Conservation (phyloP, 208 protist genomes). For the Trypanosoma theileri region DNA sequence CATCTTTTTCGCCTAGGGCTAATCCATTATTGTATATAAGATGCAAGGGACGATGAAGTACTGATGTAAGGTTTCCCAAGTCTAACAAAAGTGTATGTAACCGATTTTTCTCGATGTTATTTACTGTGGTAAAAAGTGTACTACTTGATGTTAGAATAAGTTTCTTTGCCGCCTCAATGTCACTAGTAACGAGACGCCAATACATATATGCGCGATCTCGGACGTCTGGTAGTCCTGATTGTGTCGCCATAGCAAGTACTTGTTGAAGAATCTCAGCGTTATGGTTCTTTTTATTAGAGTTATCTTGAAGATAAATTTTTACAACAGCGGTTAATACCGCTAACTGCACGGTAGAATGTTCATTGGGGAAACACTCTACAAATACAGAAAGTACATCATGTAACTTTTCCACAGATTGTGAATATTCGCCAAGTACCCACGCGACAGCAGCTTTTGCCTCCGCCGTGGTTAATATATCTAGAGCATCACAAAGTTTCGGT, state of each 20-base stretch:
- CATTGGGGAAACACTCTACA: constrained; percentile 94
- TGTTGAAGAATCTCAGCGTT: constrained; percentile 64
- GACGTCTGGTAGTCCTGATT: constrained; percentile 95
- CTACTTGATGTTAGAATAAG: constrained; percentile 69
- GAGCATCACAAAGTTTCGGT: constrained; percentile 92
- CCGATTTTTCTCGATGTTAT: constrained; percentile 6
- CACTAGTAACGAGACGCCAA: constrained; percentile 95
- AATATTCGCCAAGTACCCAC: constrained; percentile 98
- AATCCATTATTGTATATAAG: constrained; percentile 29
- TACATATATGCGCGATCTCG: constrained; percentile 98
- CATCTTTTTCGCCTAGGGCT: constrained; percentile 20
- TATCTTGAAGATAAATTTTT: constrained; percentile 95
- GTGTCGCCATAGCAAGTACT: constrained; percentile 80
- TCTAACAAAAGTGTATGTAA: constrained; percentile 27
- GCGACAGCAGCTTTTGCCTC: constrained; percentile 96
- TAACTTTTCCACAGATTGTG: constrained; percentile 93
- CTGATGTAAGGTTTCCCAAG: constrained; percentile 41
- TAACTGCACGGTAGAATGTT: constrained; percentile 94
- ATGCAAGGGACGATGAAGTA: constrained; percentile 34
- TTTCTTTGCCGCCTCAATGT: constrained; percentile 90
- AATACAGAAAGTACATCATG: constrained; percentile 93
- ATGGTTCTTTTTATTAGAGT: constrained; percentile 5
- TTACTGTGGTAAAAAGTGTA: constrained; percentile 24
- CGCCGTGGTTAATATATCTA: constrained; percentile 95
- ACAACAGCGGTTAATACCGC: constrained; percentile 95